Base-by-base conservation (phyloP, 2,329 filamentous ascomycete genomes). In the Venturiaceae sp. region DNA sequence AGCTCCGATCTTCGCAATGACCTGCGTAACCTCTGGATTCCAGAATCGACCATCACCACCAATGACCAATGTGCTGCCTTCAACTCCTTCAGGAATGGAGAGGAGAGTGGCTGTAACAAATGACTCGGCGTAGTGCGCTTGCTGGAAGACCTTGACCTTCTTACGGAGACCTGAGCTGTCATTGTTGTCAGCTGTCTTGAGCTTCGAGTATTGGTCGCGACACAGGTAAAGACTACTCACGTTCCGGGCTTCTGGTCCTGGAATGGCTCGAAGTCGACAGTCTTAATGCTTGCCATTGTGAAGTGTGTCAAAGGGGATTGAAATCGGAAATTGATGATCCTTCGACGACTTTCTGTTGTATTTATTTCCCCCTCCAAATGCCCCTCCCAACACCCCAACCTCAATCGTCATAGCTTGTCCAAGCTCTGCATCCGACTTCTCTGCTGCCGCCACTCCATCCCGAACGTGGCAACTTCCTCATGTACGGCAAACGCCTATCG, bases 241-340 rank as follows among this genome's bases (percentile, higher is more conserved):
- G 92, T 97, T 83, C 92, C 92, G 64, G 92, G 91, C 83, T 99
- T 99, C 83, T 99, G 94, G 82, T 97, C 94, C 64, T 87, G 82
- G 76, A 94, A 96, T 61, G 92, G 84, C 74, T 84, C 85, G 74
- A 96, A 84, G 66, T 87, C 83, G 69, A 96, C 88, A 58, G 87
- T 90, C 75, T 89, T 82, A 75, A 85, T 76, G 71, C 78, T 83
- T 90, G 44, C 26, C 44, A 96, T 61, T n/a, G 37, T 59, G 33
- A 9, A 8, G 14, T 14, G 5, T 28, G 52, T 36, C 16, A n/a
- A 23, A 8, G 16, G 13, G 2, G 21, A 36, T 30, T 50, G 26
- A 16, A 30, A 6, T n/a, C n/a, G 23, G 19, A 7, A 47, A 26
- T 30, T n/a, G 41, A 47, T 21, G 19, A 23, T n/a, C n/a, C n/a